Conservation (phyloP, 495 filamentous ascomycete species). For the Staphylotrichum longicolle region DNA sequence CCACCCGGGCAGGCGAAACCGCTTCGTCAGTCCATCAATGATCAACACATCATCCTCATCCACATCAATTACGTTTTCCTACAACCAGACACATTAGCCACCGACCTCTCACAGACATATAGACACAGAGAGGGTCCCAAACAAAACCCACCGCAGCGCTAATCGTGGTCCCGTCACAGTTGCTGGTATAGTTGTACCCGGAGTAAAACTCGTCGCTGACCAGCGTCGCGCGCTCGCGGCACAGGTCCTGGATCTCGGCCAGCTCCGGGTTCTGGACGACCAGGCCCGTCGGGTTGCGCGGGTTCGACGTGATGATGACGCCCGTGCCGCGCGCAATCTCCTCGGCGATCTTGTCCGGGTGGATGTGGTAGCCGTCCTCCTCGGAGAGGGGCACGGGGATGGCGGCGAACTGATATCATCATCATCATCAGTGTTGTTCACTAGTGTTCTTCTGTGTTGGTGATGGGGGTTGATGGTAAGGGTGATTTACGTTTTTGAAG, state of each 20-base stretch:
- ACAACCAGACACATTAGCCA: background rate
- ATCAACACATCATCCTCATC: slow-evolving; percentile 75
- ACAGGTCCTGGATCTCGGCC: slow-evolving; percentile 85
- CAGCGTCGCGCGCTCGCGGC: slow-evolving; percentile 82
- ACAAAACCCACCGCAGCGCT: slow-evolving; percentile 57
- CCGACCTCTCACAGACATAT: background rate
- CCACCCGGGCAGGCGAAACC: slow-evolving; percentile 95
- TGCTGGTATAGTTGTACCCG: slow-evolving; percentile 88
- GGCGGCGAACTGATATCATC: slow-evolving; percentile 65
- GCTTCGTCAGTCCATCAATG: slow-evolving; percentile 94
- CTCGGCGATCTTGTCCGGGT: slow-evolving; percentile 85
- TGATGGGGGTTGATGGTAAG: background rate
- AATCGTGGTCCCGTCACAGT: slow-evolving; percentile 86
- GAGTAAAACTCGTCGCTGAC: slow-evolving; percentile 98
- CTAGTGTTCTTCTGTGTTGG: too few relatives aligned
- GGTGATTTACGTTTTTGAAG: slow-evolving; percentile 70
- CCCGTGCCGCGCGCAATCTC: slow-evolving; percentile 83
- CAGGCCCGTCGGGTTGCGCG: slow-evolving; percentile 90
- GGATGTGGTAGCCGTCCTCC: slow-evolving; percentile 84
- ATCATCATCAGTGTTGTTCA: too few relatives aligned
- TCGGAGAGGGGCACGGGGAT: slow-evolving; percentile 83
- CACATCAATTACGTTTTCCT: slow-evolving; percentile 72
- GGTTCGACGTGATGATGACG: slow-evolving; percentile 94
- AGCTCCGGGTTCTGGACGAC: slow-evolving; percentile 79
- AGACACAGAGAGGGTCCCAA: background rate